A percentile compares a stretch with the other conserved stretches of the same genome.
Conservation (phyloP, 2,329 filamentous ascomycete species). For the Talaromyces atroroseus region DNA sequence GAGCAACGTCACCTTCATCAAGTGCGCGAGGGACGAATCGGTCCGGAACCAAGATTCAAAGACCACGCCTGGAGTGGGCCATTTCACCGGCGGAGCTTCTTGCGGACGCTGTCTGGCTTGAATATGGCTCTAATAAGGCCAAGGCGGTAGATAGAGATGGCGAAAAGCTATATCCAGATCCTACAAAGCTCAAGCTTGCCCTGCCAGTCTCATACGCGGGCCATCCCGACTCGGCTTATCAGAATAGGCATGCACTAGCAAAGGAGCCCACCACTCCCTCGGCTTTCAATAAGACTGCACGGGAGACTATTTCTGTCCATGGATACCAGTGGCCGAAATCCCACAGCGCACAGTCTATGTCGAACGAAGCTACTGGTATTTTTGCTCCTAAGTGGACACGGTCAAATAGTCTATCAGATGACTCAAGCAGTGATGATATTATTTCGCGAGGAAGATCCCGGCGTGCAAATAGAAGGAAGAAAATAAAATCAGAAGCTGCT, state of each 20-base stretch:
- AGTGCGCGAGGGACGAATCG: constrained; percentile 38
- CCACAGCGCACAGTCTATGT: constrained; percentile 51
- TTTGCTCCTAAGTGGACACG: constrained; percentile 51
- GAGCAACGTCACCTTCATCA: constrained; percentile 33
- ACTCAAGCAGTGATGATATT: constrained; percentile 45
- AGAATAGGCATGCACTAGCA: neutral
- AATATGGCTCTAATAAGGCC: constrained; percentile 72
- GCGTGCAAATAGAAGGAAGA: constrained; percentile 12
- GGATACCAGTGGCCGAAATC: constrained; percentile 58
- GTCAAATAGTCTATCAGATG: constrained; percentile 52
- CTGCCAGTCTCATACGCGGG: constrained; percentile 18
- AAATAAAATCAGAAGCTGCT: constrained; percentile 9
- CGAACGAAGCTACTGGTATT: constrained; percentile 49
- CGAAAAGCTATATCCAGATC: constrained; percentile 56
- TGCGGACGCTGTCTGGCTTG: constrained; percentile 86
- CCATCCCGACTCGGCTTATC: neutral
- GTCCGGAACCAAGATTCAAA: constrained; percentile 54
- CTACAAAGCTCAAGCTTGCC: constrained; percentile 22
- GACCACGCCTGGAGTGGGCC: constrained; percentile 78
- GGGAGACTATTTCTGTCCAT: constrained; percentile 44
- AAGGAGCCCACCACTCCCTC: constrained; percentile 28
- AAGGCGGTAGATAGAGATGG: constrained; percentile 77
- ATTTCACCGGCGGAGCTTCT: constrained; percentile 78
- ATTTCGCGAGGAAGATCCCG: constrained; percentile 14
- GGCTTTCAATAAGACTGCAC: constrained; percentile 33